These are phyloP conservation scores for Podosphaera fusca DNA, from an alignment of 2,329 filamentous ascomycete species.

Conservation along the genomic window DNA sequence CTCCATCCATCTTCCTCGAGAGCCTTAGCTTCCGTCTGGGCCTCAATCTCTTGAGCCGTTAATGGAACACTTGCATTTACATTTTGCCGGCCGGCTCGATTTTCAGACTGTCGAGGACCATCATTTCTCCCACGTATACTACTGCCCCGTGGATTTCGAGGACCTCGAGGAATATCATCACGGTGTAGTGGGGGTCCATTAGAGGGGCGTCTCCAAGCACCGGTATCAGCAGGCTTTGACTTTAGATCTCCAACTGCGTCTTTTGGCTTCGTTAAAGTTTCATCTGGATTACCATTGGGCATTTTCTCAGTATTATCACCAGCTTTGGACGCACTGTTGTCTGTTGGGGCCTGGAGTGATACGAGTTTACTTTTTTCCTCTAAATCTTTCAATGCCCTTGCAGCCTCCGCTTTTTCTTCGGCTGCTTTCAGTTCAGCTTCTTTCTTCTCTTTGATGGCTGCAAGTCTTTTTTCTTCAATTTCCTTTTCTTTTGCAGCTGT, in stretches of 20 bases:
- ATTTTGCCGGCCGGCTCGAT: slow-evolving; percentile 10
- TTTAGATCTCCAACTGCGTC: slow-evolving; percentile 25
- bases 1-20: slow-evolving; percentile 41
- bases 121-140: slow-evolving; percentile 11
- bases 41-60: slow-evolving; percentile 17
- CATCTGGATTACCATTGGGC: slow-evolving; percentile 18
- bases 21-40: slow-evolving; percentile 16
- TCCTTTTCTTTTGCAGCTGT: slow-evolving; percentile 73
- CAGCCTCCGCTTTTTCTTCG: slow-evolving; percentile 31
- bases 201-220: slow-evolving; percentile 34
- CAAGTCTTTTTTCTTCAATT: slow-evolving; percentile 68
- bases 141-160: slow-evolving; percentile 20
- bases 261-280: slow-evolving; percentile 26
- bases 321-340: slow-evolving; percentile 14
- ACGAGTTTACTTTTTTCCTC: slow-evolving; percentile 14
- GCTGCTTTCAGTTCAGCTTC: slow-evolving; percentile 33
- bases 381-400: slow-evolving; percentile 19
- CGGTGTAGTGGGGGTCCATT: slow-evolving; percentile 20
- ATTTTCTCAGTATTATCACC: slow-evolving; percentile 15
- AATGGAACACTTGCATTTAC: slow-evolving; percentile 22
- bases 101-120: slow-evolving; percentile 13
- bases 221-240: slow-evolving; percentile 32
- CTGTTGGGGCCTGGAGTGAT: slow-evolving; percentile 12
- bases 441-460: slow-evolving; percentile 56
- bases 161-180: slow-evolving; percentile 19